These are phyloP conservation scores for Starmerella roubikii DNA, from an alignment of 805 yeast genomes.

Conservation along the genomic window DNA sequence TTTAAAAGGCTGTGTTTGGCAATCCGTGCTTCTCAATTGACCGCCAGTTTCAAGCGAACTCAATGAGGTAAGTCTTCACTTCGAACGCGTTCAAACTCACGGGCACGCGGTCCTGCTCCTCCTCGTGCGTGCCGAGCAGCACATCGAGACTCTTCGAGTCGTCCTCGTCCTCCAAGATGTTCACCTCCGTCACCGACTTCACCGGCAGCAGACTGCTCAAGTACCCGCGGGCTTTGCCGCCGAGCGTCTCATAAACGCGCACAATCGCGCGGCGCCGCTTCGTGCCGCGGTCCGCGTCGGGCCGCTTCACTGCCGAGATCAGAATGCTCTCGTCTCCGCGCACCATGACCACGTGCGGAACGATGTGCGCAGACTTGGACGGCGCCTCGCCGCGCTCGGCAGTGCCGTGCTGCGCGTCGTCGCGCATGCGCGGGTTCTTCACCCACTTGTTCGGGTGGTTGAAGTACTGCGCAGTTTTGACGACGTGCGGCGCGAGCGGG, in stretches of 20 bases:
- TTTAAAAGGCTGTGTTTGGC: too few species aligned
- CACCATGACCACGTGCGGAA: slow-evolving; percentile 10
- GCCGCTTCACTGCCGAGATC: slow-evolving; percentile 68
- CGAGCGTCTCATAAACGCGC: slow-evolving; percentile 76
- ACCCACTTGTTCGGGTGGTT: slow-evolving; percentile 37
- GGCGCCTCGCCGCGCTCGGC: too few species aligned
- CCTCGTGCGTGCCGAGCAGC: slow-evolving; percentile 13
- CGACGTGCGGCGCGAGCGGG: slow-evolving; percentile 45
- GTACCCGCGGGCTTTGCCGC: slow-evolving; percentile 53
- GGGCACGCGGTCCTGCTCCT: slow-evolving; percentile 21
- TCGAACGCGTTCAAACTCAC: slow-evolving; percentile 60
- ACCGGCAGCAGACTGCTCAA: slow-evolving; percentile 39
- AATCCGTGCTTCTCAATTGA: too few species aligned
- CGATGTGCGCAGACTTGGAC: slow-evolving; percentile 1
- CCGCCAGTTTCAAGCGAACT: slow-evolving; percentile 20
- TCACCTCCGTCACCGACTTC: slow-evolving; percentile 38
- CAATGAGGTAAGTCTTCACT: slow-evolving; percentile 48
- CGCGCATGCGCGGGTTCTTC: slow-evolving; percentile 6
- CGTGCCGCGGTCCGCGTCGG: slow-evolving; percentile 59
- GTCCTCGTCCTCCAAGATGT: slow-evolving; percentile 30
- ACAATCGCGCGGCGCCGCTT: slow-evolving; percentile 44
- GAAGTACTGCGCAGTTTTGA: slow-evolving; percentile 64
- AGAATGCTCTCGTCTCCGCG: slow-evolving; percentile 48
- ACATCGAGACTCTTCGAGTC: slow-evolving; percentile 22
- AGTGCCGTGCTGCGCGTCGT: slow-evolving; percentile 6